Base-by-base conservation (phyloP, 169 alveolate species). In the Hepatocystis sp. region DNA sequence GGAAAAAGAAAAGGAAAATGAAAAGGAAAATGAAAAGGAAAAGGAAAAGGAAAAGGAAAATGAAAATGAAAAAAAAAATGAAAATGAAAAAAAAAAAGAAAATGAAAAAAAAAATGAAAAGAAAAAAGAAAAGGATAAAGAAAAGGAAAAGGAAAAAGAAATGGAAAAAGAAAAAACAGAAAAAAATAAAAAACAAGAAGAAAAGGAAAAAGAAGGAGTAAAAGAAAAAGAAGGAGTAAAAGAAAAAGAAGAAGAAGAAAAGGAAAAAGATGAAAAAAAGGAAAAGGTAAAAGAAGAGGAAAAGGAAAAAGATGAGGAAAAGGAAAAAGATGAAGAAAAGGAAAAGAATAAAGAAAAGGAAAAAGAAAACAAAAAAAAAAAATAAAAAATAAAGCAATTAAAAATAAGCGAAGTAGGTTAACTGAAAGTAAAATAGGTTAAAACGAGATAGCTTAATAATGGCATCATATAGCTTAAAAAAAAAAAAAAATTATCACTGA, bases 11-110 rank as follows among this genome's bases (percentile, higher is more conserved):
- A n/a, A 17, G 28, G 4, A 3, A n/a, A 60, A 23, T 13, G 67
- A 67, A n/a, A 30, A 34, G 2, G 53, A 52, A 56, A 66, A 65
- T 32, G 21, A 46, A 46, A 44, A 46, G 47, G 49, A 13, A 39
- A 5, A 23, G 66, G 1, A 11, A 1, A 40, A 55, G 8, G 23
- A 25, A 1, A 4, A 28, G 1, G 66, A 1, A 8, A n/a, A n/a
- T n/a, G n/a, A n/a, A n/a, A n/a, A n/a, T n/a, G n/a, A 47, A 47
- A n/a, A 47, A 47, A 47, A 47, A 11, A 13, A 47, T 11, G 10
- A n/a, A 47, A n/a, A 47, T 13, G 5, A 47, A n/a, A 47, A 47
- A 19, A 47, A 36, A 36, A 36, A 7, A 10, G 10, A 36, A 36
- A 36, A 36, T 36, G 47, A 36, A 36, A 36, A 10, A 36, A 36